Evolutionary conservation across 768 basidiomycete species (phyloP), one percentile per base, ranked within the genome.

Genomic region (Scleroderma citrinum): DNA sequence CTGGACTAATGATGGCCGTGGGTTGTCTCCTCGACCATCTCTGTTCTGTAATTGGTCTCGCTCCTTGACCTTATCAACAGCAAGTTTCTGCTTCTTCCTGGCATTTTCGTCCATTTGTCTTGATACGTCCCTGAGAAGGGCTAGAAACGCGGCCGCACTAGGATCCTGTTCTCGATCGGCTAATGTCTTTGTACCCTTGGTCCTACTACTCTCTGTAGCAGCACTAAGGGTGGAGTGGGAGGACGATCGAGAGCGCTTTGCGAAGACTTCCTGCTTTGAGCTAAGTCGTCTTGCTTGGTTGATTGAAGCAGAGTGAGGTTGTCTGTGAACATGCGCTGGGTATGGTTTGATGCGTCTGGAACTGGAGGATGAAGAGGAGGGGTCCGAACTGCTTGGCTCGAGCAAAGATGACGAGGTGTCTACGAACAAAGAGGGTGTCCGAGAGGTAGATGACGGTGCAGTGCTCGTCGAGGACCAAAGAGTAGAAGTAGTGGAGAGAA

Each of bases 71-170:
- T 57, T 50, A 7, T n/a, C 34, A 5, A 38, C 55, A n/a, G 26
- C 53, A 17, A 44, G 19, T 13, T 47, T 52, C 40, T 68, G 59
- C 48, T 65, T 65, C 49, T 56, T 61, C 37, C 44, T 44, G 11
- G 64, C 50, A 39, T 67, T 63, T 30, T 52, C 50, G 23, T 65
- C 64, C 16, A 63, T 17, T n/a, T 57, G 47, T 21, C 36, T 56
- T 29, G 55, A 56, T 7, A 55, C 52, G n/a, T 61, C 52, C 24
- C 53, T 53, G 37, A 65, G 61, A 16, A 66, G 59, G 6, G 58
- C 51, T 12, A 63, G 41, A 44, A 64, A 65, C 14, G 44, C 29
- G 7, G 30, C 17, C 12, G 63, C 56, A 26, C 63, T 59, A n/a
- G 61, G 59, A n/a, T 59, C 56, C 8, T 55, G 40, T 32, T 60